These are phyloP conservation scores for Elsinoe perseae DNA, from an alignment of 2,329 filamentous ascomycete genomes.

Conservation along the genomic window DNA sequence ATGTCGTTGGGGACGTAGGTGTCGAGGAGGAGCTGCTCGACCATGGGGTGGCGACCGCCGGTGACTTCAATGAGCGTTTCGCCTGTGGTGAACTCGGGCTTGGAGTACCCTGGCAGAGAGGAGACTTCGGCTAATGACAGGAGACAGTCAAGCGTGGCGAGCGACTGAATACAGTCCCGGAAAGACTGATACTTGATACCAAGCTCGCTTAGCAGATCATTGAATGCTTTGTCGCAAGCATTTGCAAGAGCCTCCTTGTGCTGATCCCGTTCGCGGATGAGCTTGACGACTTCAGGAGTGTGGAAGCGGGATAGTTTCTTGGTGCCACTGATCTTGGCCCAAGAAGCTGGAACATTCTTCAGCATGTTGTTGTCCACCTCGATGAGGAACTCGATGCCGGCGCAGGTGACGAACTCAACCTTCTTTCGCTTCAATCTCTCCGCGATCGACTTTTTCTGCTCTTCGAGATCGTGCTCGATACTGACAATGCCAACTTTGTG, in stretches of 20 bases:
- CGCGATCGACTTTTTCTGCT: slow-evolving; percentile 64
- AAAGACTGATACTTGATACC: slow-evolving; percentile 80
- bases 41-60: slow-evolving; percentile 85
- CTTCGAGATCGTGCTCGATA: slow-evolving; percentile 80
- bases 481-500: slow-evolving; percentile 90
- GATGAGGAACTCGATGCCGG: slow-evolving; percentile 89
- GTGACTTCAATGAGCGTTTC: slow-evolving; percentile 61
- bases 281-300: slow-evolving; percentile 76
- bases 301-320: slow-evolving; percentile 91
- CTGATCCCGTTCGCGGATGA: slow-evolving; percentile 83
- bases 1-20: slow-evolving; percentile 89
- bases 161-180: slow-evolving; percentile 76
- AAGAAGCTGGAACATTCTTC: slow-evolving; percentile 84
- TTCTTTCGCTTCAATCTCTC: slow-evolving; percentile 62
- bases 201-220: slow-evolving; percentile 62
- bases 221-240: slow-evolving; percentile 80
- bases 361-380: slow-evolving; percentile 79
- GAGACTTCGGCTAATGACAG: slow-evolving; percentile 80
- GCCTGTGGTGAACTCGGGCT: slow-evolving; percentile 57
- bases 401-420: slow-evolving; percentile 71
- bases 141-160: slow-evolving; percentile 84
- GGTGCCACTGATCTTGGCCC: slow-evolving; percentile 90
- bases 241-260: slow-evolving; percentile 89
- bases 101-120: slow-evolving; percentile 76
- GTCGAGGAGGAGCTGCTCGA: slow-evolving; percentile 78